phyloP scores from a whole-genome alignment of 805 yeast genomes.

The Babjeviella inositovora region DNA sequence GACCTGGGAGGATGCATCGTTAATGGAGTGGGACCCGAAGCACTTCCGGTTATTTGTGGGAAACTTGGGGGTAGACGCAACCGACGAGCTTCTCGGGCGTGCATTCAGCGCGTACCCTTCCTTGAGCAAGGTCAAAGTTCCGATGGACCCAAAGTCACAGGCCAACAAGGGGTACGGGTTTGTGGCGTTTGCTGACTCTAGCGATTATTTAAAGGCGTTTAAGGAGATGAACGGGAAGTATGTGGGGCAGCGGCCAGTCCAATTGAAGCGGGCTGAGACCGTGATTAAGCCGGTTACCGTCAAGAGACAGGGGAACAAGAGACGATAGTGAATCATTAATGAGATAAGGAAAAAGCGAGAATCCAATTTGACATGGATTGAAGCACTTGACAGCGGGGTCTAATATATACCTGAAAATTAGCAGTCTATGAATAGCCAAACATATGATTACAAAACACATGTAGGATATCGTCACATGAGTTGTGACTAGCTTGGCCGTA shows the following conservation, averaged over 20 bases:
- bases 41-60: slow-evolving; percentile 68
- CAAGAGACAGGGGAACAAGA: slow-evolving; percentile 1
- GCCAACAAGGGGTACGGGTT: slow-evolving; percentile 60
- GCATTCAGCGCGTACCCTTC: slow-evolving; percentile 40
- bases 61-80: slow-evolving; percentile 53
- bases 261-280: slow-evolving; percentile 44
- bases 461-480: too few relatives aligned
- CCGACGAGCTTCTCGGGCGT: slow-evolving; percentile 32
- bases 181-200: slow-evolving; percentile 47
- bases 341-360: neutral
- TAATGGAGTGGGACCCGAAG: slow-evolving; percentile 50
- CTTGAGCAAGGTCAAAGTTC: slow-evolving; percentile 42
- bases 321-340: too few relatives aligned
- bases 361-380: neutral
- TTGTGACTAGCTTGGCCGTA: too few relatives aligned
- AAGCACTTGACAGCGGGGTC: too few relatives aligned
- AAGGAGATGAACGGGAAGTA: slow-evolving; percentile 67
- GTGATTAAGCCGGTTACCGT: slow-evolving; percentile 8
- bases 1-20: slow-evolving; percentile 27
- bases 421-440: too few relatives aligned
- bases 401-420: too few relatives aligned
- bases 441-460: too few relatives aligned
- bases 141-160: slow-evolving; percentile 26
- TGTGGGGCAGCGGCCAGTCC: slow-evolving; percentile 61
- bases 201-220: slow-evolving; percentile 56